Conservation (phyloP, 306 rosid genomes). For the Castanospermum australe region DNA sequence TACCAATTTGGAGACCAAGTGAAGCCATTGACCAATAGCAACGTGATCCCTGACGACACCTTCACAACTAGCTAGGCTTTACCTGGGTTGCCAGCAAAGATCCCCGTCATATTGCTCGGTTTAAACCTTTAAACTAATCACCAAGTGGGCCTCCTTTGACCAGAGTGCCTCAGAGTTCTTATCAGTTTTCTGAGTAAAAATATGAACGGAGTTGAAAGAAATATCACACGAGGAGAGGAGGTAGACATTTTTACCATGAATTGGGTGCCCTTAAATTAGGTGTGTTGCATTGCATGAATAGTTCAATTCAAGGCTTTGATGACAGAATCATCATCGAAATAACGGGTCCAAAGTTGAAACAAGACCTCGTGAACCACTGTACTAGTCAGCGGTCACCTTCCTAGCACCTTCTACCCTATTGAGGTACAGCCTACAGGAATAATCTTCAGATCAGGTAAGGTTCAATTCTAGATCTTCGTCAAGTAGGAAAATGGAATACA, state of each 20-base stretch:
- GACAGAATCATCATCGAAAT: not conserved
- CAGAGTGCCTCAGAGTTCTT: not conserved
- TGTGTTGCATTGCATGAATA: not conserved
- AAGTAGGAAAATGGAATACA: not conserved
- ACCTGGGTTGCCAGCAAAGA: conserved; percentile 27
- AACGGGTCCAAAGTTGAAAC: not conserved
- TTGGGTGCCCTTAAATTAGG: not conserved
- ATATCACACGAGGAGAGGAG: not conserved
- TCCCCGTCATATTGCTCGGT: conserved; percentile 14
- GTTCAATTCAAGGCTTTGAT: not conserved
- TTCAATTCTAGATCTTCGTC: not conserved
- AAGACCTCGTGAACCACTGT: not conserved
- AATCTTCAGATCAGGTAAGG: not conserved
- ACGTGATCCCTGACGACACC: conserved; percentile 18
- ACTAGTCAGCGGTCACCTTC: not conserved
- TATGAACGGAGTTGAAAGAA: no score
- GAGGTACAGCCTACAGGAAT: not conserved
- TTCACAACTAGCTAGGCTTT: not conserved
- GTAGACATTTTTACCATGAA: not conserved
- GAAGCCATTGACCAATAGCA: not conserved
- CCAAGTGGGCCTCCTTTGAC: conserved; percentile 28
- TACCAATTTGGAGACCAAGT: not conserved
- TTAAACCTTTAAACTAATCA: conserved; percentile 13
- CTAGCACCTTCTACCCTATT: not conserved
- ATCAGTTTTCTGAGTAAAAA: not conserved